Percentiles rank a stretch among this genome's conserved stretches.
These are phyloP conservation scores for Ambrosia trifida DNA, from an alignment of 129 eudicot genomes.

Conservation along the genomic window DNA sequence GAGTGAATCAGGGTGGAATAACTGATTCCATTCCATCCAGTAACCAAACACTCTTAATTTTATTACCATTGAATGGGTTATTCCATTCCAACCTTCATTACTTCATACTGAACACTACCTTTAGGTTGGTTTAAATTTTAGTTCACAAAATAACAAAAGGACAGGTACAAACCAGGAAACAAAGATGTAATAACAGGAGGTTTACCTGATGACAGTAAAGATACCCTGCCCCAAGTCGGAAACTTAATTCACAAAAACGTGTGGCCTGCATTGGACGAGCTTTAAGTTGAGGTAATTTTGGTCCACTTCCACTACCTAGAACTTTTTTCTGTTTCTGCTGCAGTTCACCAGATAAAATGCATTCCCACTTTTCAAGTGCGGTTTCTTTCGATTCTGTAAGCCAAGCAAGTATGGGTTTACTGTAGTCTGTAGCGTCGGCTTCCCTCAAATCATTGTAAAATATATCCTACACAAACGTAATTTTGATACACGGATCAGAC, in stretches of 20 bases:
- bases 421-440: conserved; percentile 56
- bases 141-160: not conserved
- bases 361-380: conserved; percentile 84
- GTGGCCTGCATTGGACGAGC: conserved; percentile 53
- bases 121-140: not conserved
- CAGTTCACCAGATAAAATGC: conserved; percentile 61
- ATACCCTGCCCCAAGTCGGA: conserved; percentile 92
- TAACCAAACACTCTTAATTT: no score
- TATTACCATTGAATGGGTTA: no score
- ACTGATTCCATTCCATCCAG: no score
- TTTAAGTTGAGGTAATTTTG: conserved; percentile 58
- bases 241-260: conserved; percentile 67
- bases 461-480: conserved; percentile 48
- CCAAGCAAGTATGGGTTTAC: conserved; percentile 84
- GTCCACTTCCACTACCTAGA: conserved; percentile 42
- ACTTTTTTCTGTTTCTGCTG: conserved; percentile 56
- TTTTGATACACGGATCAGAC: conserved; percentile 4
- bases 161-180: conserved; percentile 9
- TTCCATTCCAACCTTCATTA: no score
- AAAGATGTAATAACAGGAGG: not conserved
- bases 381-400: conserved; percentile 58
- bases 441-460: conserved; percentile 80
- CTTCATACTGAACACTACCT: no score
- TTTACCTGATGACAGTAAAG: conserved; percentile 84
- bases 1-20: no score